Conservation (phyloP, 768 basidiomycete species). For the Termitomyces sp. region DNA sequence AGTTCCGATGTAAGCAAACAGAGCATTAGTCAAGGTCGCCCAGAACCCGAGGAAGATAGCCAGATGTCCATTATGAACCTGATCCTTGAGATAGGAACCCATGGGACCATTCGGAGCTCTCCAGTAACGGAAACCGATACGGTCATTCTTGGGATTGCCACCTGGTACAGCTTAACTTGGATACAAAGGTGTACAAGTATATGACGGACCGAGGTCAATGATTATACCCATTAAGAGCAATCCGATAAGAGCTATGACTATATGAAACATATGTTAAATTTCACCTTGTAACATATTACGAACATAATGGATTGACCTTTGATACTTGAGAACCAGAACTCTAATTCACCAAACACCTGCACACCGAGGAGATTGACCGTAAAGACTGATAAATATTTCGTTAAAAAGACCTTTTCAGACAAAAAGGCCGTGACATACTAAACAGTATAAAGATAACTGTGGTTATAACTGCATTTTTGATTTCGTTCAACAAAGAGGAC, state of each 20-base stretch:
- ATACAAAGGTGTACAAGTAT: not conserved
- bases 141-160: constrained; percentile 40
- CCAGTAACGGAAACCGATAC: constrained; percentile 47
- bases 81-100: constrained; percentile 42
- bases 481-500: not conserved
- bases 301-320: constrained; percentile 36
- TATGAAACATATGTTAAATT: not conserved
- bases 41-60: constrained; percentile 68
- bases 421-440: constrained; percentile 28
- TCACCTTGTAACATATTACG: not conserved
- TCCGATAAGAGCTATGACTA: constrained; percentile 41
- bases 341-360: constrained; percentile 65
- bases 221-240: constrained; percentile 56
- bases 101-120: constrained; percentile 46
- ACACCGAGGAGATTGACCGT: constrained; percentile 56
- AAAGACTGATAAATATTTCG: constrained; percentile 35
- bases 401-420: not conserved
- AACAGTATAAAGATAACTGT: constrained; percentile 53
- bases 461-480: constrained; percentile 1
- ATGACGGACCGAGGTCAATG: constrained; percentile 52
- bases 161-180: constrained; percentile 25
- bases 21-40: constrained; percentile 62
- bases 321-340: constrained; percentile 68
- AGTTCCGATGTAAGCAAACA: constrained; percentile 72
- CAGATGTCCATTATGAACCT: constrained; percentile 42